These are phyloP conservation scores for Mentha longifolia DNA, from an alignment of 257 asterid genomes.

Conservation along the genomic window DNA sequence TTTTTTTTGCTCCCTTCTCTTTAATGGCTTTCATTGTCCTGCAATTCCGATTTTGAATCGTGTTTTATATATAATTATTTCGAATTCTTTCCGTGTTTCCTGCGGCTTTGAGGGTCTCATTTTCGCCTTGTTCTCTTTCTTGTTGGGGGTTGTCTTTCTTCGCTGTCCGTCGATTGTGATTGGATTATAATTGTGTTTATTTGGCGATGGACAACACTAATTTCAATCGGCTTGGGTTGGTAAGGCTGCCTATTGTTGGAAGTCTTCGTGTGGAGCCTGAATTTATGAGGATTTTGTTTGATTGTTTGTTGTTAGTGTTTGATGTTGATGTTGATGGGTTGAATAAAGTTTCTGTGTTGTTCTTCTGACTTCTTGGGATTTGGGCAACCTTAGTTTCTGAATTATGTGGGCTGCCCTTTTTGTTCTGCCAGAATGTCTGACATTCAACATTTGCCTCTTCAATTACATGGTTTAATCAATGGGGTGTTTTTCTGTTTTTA, in stretches of 20 bases:
- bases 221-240: conserved; percentile 41
- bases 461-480: background rate
- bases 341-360: background rate
- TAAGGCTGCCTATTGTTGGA: conserved; percentile 30
- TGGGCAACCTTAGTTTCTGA: conserved; percentile 23
- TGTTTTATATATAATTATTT: conserved; percentile 3
- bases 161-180: conserved; percentile 12
- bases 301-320: background rate
- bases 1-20: conserved; percentile 27
- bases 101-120: conserved; percentile 29
- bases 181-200: conserved; percentile 16
- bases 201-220: conserved; percentile 40
- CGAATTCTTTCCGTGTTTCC: conserved; percentile 15
- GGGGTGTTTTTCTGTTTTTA: background rate
- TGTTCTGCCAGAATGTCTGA: conserved; percentile 9
- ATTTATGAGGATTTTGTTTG: background rate
- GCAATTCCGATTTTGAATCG: conserved; percentile 30
- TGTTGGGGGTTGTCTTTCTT: conserved; percentile 31
- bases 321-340: conserved; percentile 3
- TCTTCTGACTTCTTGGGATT: conserved; percentile 24
- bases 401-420: conserved; percentile 11
- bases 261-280: background rate
- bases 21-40: conserved; percentile 33
- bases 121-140: conserved; percentile 33
- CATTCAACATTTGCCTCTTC: conserved; percentile 6